Evolutionary conservation across 805 yeast species (phyloP), one percentile per base, ranked within the genome.

Genomic region (Pichia gijzeniarum): DNA sequence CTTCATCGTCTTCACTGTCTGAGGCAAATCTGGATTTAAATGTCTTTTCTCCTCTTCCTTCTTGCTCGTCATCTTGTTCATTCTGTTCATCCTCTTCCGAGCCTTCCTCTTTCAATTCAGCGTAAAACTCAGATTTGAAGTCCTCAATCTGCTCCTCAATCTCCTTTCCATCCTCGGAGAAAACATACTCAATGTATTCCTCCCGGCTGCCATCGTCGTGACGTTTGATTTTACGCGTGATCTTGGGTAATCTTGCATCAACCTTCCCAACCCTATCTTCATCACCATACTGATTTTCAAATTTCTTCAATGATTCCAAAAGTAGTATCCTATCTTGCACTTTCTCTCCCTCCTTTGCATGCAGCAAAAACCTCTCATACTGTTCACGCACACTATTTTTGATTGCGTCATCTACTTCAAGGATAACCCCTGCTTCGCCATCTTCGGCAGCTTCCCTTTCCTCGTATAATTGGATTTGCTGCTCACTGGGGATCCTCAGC

Each of bases 271-370:
- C 51, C 0, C 74, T 53, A 5, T 64, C 69, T 0, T 48, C 59
- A 28, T 66, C 60, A 0, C 96, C 96, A 57, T 87, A 77, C 2
- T 60, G 61, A 35, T 63, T 53, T 55, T 88, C 96, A 62, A 85
- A 89, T 45, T 72, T 70, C 41, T 69, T 68, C 71, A 81, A 76
- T 1, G 85, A 79, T 44, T 84, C 80, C 14, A 80, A 62, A 7
- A 90, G 59, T 0, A 69, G 57, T 1, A 73, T 64, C 40, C 91
- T 70, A 18, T 72, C 71, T 17, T 73, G 72, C 3, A 62, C 61
- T 20, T 63, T 59, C 19, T 55, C 55, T 1, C 52, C 41, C 2
- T 55, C 56, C 52, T 73, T 76, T 60, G 73, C 76, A 38, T 62
- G 57, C 4, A 48, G 52, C 38, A 79, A 60, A 0, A 84, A 91